A percentile compares a stretch with the other conserved stretches of the same genome.
These are phyloP conservation scores for Sonneratia alba DNA, from an alignment of 345 rosid genomes.

Conservation along the genomic window DNA sequence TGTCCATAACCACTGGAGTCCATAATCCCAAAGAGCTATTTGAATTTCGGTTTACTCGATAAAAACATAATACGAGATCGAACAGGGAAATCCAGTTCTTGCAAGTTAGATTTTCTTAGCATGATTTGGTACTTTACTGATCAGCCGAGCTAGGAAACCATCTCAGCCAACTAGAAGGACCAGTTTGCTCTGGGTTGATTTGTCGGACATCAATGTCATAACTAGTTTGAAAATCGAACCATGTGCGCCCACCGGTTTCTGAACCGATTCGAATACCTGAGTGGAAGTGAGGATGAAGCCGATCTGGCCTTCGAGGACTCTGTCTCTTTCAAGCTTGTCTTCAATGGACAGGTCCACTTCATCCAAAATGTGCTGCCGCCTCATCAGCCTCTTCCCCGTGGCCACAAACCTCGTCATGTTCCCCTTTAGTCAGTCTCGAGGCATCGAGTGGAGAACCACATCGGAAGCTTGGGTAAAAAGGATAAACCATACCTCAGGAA, in stretches of 20 bases:
- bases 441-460: background rate
- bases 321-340: slow-evolving; percentile 45
- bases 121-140: too few relatives aligned
- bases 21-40: background rate
- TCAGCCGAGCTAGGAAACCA: too few relatives aligned
- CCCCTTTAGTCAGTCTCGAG: background rate
- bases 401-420: slow-evolving; percentile 33
- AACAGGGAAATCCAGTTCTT: too few relatives aligned
- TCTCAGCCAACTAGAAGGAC: background rate
- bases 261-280: slow-evolving; percentile 23
- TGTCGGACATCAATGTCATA: too few relatives aligned
- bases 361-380: slow-evolving; percentile 46
- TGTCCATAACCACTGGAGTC: background rate
- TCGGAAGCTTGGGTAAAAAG: too few relatives aligned
- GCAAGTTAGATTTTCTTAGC: too few relatives aligned
- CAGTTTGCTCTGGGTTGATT: background rate
- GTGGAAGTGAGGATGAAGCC: slow-evolving; percentile 69
- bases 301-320: slow-evolving; percentile 62
- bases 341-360: slow-evolving; percentile 56
- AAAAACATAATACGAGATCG: too few relatives aligned
- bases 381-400: slow-evolving; percentile 59
- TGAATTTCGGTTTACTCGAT: too few relatives aligned
- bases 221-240: background rate
- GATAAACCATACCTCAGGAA: slow-evolving; percentile 41
- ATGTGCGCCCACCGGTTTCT: background rate